phyloP scores from a whole-genome alignment of 805 yeast genomes.

The Candida maesae region DNA sequence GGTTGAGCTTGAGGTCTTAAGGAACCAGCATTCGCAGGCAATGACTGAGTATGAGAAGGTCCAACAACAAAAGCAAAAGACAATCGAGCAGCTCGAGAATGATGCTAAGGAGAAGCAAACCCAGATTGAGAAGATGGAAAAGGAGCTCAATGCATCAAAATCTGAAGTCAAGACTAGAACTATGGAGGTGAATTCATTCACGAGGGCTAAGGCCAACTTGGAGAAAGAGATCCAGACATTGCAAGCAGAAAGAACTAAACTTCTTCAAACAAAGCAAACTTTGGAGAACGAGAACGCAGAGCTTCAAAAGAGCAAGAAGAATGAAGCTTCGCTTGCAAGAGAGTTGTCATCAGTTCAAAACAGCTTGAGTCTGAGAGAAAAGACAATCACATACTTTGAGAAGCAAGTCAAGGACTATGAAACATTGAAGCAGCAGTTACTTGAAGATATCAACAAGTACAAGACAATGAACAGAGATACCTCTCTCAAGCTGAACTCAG shows the following conservation, averaged over 20 bases:
- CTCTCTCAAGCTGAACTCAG: constrained; percentile 29
- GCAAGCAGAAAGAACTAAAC: constrained; percentile 19
- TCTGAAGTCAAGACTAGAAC: constrained; percentile 4
- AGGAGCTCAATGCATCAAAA: constrained; percentile 1
- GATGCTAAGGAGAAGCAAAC: constrained; percentile 8
- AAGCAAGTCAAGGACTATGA: constrained; percentile 38
- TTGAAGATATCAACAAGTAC: constrained; percentile 23
- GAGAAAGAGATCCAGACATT: constrained; percentile 21
- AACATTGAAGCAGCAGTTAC: constrained; percentile 23
- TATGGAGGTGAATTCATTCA: constrained; percentile 10
- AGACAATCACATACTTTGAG: constrained; percentile 35
- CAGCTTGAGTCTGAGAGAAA: constrained; percentile 32
- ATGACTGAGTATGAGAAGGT: constrained; percentile 26
- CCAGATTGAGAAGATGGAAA: constrained; percentile 5
- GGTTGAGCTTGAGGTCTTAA: constrained; percentile 26
- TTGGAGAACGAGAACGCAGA: constrained; percentile 18
- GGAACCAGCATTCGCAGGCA: constrained; percentile 35
- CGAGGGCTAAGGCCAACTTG: constrained; percentile 17
- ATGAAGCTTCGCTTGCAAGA: constrained; percentile 22
- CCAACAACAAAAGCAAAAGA: constrained; percentile 14
- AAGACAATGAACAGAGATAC: constrained; percentile 27
- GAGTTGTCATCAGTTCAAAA: constrained; percentile 16
- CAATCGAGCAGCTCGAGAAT: constrained; percentile 9
- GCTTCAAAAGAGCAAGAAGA: constrained; percentile 19
- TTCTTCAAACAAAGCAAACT: constrained; percentile 23